Percentiles rank a stretch among this genome's conserved stretches.
Conservation (phyloP, 1,284 basidiomycete genomes). For the Trametes hirsuta region DNA sequence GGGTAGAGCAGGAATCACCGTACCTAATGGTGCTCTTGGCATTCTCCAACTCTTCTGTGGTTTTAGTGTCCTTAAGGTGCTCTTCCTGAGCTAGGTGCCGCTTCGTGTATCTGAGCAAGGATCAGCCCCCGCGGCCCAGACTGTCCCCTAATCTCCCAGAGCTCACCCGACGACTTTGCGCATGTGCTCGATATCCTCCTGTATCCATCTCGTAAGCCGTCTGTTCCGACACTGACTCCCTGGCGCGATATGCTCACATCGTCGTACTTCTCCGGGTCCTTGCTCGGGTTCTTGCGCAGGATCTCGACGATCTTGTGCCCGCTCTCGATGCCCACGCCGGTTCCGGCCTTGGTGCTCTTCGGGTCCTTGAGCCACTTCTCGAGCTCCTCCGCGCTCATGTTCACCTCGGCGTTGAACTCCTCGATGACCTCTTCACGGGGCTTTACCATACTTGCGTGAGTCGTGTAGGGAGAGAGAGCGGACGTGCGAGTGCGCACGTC, state of each 20-base stretch:
- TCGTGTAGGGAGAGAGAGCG: neutral
- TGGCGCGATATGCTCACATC: constrained; percentile 24
- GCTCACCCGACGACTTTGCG: constrained; percentile 41
- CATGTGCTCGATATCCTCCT: constrained; percentile 42
- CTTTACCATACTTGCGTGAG: constrained; percentile 23
- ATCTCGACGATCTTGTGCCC: constrained; percentile 40
- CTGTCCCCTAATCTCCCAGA: too few species aligned
- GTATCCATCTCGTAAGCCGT: neutral
- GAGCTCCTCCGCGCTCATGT: constrained; percentile 41
- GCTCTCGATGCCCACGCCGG: constrained; percentile 40
- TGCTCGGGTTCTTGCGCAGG: constrained; percentile 39
- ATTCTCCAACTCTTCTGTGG: constrained; percentile 37
- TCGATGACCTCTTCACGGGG: constrained; percentile 34
- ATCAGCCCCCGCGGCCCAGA: too few species aligned
- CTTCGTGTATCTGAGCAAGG: constrained; percentile 22
- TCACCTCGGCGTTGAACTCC: constrained; percentile 34
- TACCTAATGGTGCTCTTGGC: constrained; percentile 42
- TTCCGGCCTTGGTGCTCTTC: constrained; percentile 38
- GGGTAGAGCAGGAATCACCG: neutral
- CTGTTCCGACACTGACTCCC: too few species aligned
- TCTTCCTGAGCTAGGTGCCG: constrained; percentile 42
- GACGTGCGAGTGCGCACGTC: neutral
- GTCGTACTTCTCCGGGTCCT: constrained; percentile 37
- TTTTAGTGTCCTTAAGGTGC: constrained; percentile 41
- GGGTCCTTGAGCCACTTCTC: constrained; percentile 39